phyloP scores from a whole-genome alignment of 108 stramenopile genomes.

The Skeletonema menzelii region DNA sequence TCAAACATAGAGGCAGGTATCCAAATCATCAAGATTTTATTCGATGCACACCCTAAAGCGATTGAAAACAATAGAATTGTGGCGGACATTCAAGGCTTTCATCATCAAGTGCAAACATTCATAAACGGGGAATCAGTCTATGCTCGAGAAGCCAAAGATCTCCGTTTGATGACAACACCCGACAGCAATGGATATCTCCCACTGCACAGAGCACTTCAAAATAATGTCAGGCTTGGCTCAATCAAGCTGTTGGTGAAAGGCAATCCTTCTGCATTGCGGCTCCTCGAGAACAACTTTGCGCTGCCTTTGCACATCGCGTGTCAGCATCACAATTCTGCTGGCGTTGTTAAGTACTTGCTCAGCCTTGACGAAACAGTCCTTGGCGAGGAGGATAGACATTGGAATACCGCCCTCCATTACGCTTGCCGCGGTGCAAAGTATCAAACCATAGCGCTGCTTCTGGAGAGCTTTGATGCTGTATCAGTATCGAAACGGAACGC shows the following conservation, averaged over 20 bases:
- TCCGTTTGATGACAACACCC: neutral
- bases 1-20: too few relatives aligned
- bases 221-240: neutral
- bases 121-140: neutral
- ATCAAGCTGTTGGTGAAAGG: slow-evolving; percentile 1
- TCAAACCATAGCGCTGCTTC: too few relatives aligned
- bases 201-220: neutral
- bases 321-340: neutral
- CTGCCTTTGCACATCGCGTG: neutral
- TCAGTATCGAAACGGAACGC: too few relatives aligned
- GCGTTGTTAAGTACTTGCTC: neutral
- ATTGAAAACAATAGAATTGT: too few relatives aligned
- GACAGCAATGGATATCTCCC: neutral
- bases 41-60: too few relatives aligned
- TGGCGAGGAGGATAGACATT: neutral
- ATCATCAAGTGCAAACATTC: neutral
- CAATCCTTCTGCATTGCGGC: neutral
- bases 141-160: neutral
- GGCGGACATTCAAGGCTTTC: too few relatives aligned
- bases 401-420: too few relatives aligned
- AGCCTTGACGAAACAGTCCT: neutral
- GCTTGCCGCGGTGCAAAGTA: too few relatives aligned
- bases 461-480: too few relatives aligned
- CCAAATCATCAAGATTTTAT: too few relatives aligned
- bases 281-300: too few relatives aligned